Percentiles rank a stretch among this genome's conserved stretches.
Evolutionary conservation across 169 alveolate species (phyloP).

Genomic region (Besnoitia besnoiti): DNA sequence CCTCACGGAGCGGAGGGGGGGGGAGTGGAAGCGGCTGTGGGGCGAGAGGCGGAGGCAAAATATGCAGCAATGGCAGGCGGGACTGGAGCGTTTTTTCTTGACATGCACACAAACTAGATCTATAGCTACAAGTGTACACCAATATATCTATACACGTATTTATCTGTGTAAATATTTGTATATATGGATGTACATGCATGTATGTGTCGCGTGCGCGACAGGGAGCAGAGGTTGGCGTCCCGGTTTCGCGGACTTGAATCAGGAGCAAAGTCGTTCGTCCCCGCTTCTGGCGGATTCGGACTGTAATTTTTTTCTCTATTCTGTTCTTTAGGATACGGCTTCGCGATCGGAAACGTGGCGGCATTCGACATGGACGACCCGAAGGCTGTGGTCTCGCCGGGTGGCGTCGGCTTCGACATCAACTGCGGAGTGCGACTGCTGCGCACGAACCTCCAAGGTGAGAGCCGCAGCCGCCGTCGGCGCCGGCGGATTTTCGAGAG

Average conservation of each 20-base stretch:
- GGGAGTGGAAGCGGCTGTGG: too few species aligned
- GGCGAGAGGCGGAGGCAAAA: too few species aligned
- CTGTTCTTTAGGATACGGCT: conserved; percentile 84
- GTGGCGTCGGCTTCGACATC: conserved; percentile 92
- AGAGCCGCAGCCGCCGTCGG: too few species aligned
- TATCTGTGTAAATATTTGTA: neutral
- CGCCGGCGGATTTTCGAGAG: too few species aligned
- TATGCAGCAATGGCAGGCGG: too few species aligned
- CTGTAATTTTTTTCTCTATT: neutral
- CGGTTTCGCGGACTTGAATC: too few species aligned
- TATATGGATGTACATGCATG: neutral
- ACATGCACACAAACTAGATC: too few species aligned
- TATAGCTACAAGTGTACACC: too few species aligned
- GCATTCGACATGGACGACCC: conserved; percentile 86
- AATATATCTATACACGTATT: neutral
- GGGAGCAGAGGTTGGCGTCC: too few species aligned
- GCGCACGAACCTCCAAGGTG: conserved; percentile 68
- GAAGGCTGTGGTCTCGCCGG: conserved; percentile 88
- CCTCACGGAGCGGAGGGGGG: too few species aligned
- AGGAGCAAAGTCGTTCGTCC: too few species aligned
- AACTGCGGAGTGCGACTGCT: conserved; percentile 90
- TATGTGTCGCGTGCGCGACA: neutral
- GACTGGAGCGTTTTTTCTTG: too few species aligned
- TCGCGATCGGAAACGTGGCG: conserved; percentile 91
- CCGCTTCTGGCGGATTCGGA: neutral